Conservation (phyloP, 2,329 filamentous ascomycete species). For the Epichloe scottii region DNA sequence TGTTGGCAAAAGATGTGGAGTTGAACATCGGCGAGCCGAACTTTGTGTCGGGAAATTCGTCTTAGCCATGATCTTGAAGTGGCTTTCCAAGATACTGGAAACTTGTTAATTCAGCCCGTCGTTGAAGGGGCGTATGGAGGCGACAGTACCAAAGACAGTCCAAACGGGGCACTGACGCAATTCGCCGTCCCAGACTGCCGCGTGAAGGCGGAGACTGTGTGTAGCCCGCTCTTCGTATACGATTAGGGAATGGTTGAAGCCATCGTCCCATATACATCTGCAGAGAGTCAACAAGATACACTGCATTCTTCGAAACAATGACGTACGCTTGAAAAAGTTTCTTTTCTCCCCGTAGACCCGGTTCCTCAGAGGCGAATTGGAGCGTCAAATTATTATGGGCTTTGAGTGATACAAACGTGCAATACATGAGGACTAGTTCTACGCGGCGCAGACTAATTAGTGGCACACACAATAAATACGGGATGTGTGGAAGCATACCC, state of each 20-base stretch:
- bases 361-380: slow-evolving; percentile 32
- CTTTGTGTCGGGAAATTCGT: slow-evolving; percentile 27
- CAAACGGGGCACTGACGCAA: slow-evolving; percentile 45
- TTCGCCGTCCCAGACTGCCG: slow-evolving; percentile 41
- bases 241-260: slow-evolving; percentile 38
- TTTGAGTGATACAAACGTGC: slow-evolving; percentile 45
- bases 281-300: not conserved
- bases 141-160: slow-evolving; percentile 46
- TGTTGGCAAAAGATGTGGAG: slow-evolving; percentile 46
- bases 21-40: slow-evolving; percentile 42
- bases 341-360: slow-evolving; percentile 33
- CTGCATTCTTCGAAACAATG: too few species aligned
- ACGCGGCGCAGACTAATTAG: not conserved
- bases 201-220: slow-evolving; percentile 39
- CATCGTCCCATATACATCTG: slow-evolving; percentile 45
- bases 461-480: not conserved
- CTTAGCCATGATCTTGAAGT: slow-evolving; percentile 37
- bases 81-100: slow-evolving; percentile 39
- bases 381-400: slow-evolving; percentile 33
- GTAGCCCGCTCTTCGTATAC: slow-evolving; percentile 40
- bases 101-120: not conserved
- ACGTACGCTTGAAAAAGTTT: slow-evolving; percentile 44
- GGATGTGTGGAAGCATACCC: slow-evolving; percentile 25
- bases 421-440: slow-evolving; percentile 50
- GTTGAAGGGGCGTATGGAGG: too few species aligned